Evolutionary conservation across 305 asterid species (phyloP), one percentile per base, ranked within the genome.

Genomic region (Lippia alba): DNA sequence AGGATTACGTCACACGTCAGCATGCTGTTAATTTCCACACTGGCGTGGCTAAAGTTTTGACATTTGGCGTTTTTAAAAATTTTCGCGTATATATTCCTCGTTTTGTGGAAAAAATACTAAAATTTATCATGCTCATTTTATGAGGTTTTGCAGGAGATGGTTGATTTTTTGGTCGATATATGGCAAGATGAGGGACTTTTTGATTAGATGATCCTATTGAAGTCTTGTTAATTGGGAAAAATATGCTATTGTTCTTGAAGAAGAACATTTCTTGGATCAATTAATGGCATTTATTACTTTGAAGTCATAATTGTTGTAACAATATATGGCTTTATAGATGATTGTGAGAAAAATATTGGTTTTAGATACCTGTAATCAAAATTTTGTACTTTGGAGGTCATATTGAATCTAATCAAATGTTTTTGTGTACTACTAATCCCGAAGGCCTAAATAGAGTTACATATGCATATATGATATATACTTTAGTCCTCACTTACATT

Each of bases 141-240:
- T 71, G 65, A 17, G 34, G 63, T 62, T 36, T 56, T 66, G 76
- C 89, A 87, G 94, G 96, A 89, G 54, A 89, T 89, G 94, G 94
- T 87, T 20, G 94, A 85, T 72, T 89, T 89, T 71, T 79, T 89
- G 77, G 96, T 87, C 2, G 96, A 89, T 74, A 84, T 85, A 40
- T 89, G 96, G 96, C 81, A 78, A 0, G 94, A 87, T 54, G 94
- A 89, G 76, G 94, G 87, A 63, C 89, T 81, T 75, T 86, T 78
- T 56, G 94, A 89, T 74, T 89, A 82, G 76, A 69, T 56, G 41
- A 20, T 55, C 67, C 64, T 20, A 56, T 46, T 14, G 24, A 65
- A 20, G 66, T 6, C 58, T 19, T 54, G 33, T 16, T 8, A 53
- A 7, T 17, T 53, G 0, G 9, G 6, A 53, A 4, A 34, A 48